Evolutionary conservation across 805 yeast species (phyloP), one percentile per base, ranked within the genome.

Genomic region (Zygoascus flipseniorum): DNA sequence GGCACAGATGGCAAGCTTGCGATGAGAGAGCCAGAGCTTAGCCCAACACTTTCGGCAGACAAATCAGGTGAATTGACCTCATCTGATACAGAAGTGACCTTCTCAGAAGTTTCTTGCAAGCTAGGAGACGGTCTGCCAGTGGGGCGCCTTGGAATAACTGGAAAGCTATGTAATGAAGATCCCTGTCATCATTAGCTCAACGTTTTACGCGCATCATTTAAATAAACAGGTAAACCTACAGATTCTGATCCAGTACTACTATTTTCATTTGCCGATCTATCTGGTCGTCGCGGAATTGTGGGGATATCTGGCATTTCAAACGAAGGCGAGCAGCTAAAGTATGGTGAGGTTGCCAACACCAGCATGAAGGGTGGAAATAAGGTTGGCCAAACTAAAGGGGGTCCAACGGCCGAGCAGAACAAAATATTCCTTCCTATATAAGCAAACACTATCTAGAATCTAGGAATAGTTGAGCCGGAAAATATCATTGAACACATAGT

Each of bases 401-500:
- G 39, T n/a, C 8, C 39, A n/a, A 2, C 39, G 8, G 28, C 28
- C 28, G 8, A 35, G 39, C 39, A 35, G 13, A 35, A 35, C 16
- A 6, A 35, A 13, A 35, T 35, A 35, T 35, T 35, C 16, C 39
- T 35, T 35, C 39, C 39, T 35, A 13, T 35, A 35, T n/a, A 35
- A 11, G 16, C 39, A 35, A 35, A 10, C n/a, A n/a, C 39, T 35
- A 35, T 35, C 16, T 35, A 35, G 39, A 11, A 35, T 35, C 16
- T 39, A 43, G 20, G 56, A 53, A 47, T 56, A 57, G 52, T 89
- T 89, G 71, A 93, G 82, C 77, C 98, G 87, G 82, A 93, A 93
- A 61, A 93, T 88, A 69, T 93, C 99, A 74, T 93, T 93, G 75
- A 89, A 86, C 56, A 93, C 98, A 67, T 83, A 93, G 78, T 90